phyloP scores from a whole-genome alignment of 495 filamentous ascomycete genomes.

The Xylaria acuta region DNA sequence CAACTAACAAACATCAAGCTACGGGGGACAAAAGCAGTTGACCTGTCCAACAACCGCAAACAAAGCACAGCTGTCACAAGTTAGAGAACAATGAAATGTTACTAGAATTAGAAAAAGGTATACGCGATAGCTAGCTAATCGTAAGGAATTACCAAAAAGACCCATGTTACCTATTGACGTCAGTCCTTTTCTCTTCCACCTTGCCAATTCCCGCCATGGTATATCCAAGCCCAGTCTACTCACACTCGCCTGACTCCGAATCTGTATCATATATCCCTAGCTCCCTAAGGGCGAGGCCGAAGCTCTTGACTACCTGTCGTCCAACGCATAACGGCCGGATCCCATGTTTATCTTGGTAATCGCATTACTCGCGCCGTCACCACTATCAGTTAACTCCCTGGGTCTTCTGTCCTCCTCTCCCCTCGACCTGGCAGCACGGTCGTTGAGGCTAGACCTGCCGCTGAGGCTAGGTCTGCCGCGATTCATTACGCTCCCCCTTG shows the following conservation, averaged over 20 bases:
- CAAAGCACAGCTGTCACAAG: background rate
- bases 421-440: conserved; percentile 21
- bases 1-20: background rate
- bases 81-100: background rate
- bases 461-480: conserved; percentile 25
- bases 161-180: conserved; percentile 1
- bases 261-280: background rate
- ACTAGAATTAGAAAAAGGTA: background rate
- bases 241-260: background rate
- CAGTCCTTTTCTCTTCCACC: background rate
- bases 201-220: background rate
- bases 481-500: conserved; percentile 29
- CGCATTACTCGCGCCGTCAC: too few species aligned
- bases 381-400: conserved; percentile 10
- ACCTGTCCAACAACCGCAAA: background rate
- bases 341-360: background rate
- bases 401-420: conserved; percentile 27
- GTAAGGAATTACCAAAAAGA: background rate
- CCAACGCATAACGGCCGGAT: background rate
- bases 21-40: background rate
- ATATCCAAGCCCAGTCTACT: conserved; percentile 16
- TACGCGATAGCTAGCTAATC: background rate
- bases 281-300: background rate
- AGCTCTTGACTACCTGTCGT: background rate
- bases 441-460: conserved; percentile 21